Base-by-base conservation (phyloP, 257 asterid genomes). In the Craterostigma plantagineum region DNA sequence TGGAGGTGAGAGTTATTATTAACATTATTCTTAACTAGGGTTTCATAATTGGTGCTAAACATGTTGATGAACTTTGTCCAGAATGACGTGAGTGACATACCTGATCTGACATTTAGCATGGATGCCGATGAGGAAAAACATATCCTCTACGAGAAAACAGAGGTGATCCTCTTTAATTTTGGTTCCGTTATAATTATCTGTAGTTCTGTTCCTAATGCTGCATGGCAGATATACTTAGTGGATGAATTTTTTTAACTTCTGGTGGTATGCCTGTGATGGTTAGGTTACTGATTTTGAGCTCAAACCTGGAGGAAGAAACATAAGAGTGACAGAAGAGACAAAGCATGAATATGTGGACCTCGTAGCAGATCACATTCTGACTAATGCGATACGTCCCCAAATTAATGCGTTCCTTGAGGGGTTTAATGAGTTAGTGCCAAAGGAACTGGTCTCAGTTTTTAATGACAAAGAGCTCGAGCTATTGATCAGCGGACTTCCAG, bases 41-140 rank as follows among this genome's bases (percentile, higher is more conserved):
- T 23, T 23, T 23, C 30, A 23, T 23, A 42, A 41, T 16, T 12
- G 14, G 16, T 33, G n/a, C 12, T 5, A 38, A n/a, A n/a, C n/a
- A n/a, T n/a, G n/a, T n/a, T 14, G 45, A 11, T n/a, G 3, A 9
- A 34, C 42, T 51, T 48, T 23, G 2, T 23, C 2, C 92, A 87
- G 98, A 82, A 87, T 74, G 98, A 87, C 61, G 98, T 72, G 70
- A 87, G 74, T 43, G 98, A 87, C 51, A 72, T 87, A 51, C 98
- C 92, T 1, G 98, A 79, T 69, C 77, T 87, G 68, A 79, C 98
- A 52, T 87, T 87, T 61, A 79, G 98, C 86, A 87, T 74, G 93
- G 98, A 87, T 9, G 81, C 98, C 7, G 98, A 87, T 65, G 98
- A 87, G 69, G 98, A 87, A 66, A 87, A 87, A 52, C 98, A 70